A percentile compares a stretch with the other conserved stretches of the same genome.
Evolutionary conservation across 2,329 filamentous ascomycete species (phyloP).

Genomic region (Emydomyces testavorans): DNA sequence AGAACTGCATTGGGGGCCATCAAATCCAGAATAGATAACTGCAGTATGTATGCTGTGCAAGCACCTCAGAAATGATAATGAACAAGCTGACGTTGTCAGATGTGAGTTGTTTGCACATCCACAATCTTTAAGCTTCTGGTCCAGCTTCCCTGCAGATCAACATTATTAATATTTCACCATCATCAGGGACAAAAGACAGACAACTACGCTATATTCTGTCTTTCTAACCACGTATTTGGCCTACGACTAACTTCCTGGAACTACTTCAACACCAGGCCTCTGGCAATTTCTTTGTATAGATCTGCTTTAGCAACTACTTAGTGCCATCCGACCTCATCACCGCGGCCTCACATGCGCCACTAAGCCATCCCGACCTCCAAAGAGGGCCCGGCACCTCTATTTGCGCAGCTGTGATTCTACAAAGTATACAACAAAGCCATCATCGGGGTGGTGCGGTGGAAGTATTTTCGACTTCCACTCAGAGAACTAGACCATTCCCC

Average conservation of each 20-base stretch:
- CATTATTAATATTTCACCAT: not conserved
- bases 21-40: no score
- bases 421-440: not conserved
- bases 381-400: not conserved
- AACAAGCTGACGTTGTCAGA: not conserved
- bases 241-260: no score
- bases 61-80: no score
- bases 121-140: constrained; percentile 5
- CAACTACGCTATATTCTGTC: no score
- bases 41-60: no score
- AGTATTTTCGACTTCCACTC: not conserved
- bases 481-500: not conserved
- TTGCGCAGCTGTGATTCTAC: not conserved
- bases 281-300: not conserved
- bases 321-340: not conserved
- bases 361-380: not conserved
- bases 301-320: not conserved
- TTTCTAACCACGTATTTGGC: no score
- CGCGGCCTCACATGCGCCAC: not conserved
- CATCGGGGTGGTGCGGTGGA: not conserved
- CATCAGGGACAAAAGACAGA: not conserved
- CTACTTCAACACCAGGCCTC: not conserved
- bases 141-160: not conserved
- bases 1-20: no score
- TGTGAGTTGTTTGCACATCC: constrained; percentile 1